These are phyloP conservation scores for Phytopythium sindhum DNA, from an alignment of 352 stramenopile genomes.

Conservation along the genomic window DNA sequence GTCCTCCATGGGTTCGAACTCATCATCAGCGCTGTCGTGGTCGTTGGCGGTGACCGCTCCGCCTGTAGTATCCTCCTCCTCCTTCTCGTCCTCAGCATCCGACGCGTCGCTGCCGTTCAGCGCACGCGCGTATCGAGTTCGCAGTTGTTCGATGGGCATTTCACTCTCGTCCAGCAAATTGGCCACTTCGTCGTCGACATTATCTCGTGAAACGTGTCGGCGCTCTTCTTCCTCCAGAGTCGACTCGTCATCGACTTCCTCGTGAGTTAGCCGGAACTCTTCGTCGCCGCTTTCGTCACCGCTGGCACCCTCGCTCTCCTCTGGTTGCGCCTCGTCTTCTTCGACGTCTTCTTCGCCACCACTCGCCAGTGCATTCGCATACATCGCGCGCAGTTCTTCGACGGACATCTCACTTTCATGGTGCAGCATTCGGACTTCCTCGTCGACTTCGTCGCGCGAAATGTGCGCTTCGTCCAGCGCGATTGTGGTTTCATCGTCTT, in stretches of 20 bases:
- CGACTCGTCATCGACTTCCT: constrained; percentile 83
- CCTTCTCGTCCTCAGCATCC: neutral
- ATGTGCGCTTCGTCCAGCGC: constrained; percentile 65
- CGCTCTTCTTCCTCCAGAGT: constrained; percentile 90
- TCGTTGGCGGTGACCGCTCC: neutral
- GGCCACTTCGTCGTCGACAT: constrained; percentile 81
- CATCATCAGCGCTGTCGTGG: neutral
- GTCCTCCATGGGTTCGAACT: neutral
- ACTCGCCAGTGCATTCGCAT: constrained; percentile 24
- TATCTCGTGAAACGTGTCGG: constrained; percentile 29
- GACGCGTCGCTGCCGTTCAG: neutral
- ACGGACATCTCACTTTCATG: constrained; percentile 91
- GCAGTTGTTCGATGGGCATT: constrained; percentile 89
- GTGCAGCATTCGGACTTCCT: constrained; percentile 87
- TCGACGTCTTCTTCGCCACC: constrained; percentile 4
- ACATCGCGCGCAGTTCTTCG: constrained; percentile 67
- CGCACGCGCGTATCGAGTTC: constrained; percentile 34
- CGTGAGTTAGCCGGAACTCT: constrained; percentile 17
- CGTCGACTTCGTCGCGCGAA: constrained; percentile 28
- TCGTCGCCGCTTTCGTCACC: constrained; percentile 15
- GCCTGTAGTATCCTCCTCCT: constrained; percentile 9
- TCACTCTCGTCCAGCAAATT: constrained; percentile 88
- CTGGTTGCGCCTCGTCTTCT: neutral
- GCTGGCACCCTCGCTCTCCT: constrained; percentile 7
- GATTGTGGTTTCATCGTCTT: constrained; percentile 90